These are phyloP conservation scores for Aplosporella prunicola DNA, from an alignment of 2,329 filamentous ascomycete species.

Conservation along the genomic window DNA sequence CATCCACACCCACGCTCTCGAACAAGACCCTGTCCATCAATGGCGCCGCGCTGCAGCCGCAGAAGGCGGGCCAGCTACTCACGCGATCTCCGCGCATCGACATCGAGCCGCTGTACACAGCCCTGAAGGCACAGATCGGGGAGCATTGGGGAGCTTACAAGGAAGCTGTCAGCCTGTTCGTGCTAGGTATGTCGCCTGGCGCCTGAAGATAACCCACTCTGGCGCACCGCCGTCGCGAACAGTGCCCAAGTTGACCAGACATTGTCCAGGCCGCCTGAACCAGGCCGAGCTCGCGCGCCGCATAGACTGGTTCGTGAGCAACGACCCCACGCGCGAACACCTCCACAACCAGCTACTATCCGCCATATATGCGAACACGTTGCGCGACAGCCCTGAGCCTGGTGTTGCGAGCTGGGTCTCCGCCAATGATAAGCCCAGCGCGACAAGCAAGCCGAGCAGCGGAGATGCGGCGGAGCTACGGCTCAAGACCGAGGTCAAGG, in stretches of 20 bases:
- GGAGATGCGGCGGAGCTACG: constrained; percentile 54
- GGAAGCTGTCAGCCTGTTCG: constrained; percentile 46
- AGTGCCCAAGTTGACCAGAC: not conserved
- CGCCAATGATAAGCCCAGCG: constrained; percentile 62
- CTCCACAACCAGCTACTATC: constrained; percentile 54
- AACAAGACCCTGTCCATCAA: constrained; percentile 24
- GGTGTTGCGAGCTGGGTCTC: constrained; percentile 56
- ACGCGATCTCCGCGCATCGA: constrained; percentile 48
- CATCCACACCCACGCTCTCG: constrained; percentile 24
- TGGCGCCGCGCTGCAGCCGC: constrained; percentile 2
- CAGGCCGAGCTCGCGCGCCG: constrained; percentile 51
- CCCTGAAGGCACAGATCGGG: constrained; percentile 50
- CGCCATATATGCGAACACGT: constrained; percentile 50
- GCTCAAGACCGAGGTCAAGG: constrained; percentile 56
- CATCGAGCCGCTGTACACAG: constrained; percentile 52
- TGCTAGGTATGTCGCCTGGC: constrained; percentile 39
- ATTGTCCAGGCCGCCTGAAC: constrained; percentile 44
- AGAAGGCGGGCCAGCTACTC: constrained; percentile 12
- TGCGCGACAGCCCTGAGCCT: constrained; percentile 51
- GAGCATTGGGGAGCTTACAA: constrained; percentile 52
- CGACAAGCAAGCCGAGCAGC: constrained; percentile 53
- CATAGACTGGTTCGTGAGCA: constrained; percentile 46
- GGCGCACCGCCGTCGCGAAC: not conserved
- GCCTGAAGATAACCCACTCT: not conserved
- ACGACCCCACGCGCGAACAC: constrained; percentile 44